Conservation (phyloP, 495 filamentous ascomycete genomes). For the Alectoria sarmentosa region DNA sequence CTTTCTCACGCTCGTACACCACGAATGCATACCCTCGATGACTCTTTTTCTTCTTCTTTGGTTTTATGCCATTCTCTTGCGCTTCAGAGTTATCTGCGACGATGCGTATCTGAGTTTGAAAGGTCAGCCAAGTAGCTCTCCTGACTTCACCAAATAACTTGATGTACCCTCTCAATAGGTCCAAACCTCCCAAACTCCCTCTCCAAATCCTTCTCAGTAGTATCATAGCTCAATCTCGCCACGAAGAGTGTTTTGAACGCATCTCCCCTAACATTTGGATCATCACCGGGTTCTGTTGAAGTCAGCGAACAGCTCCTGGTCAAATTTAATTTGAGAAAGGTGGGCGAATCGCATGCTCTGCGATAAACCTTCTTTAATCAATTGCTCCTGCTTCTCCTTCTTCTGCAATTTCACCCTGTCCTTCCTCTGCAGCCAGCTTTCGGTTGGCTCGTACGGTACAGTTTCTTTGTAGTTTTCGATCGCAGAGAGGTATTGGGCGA, state of each 20-base stretch:
- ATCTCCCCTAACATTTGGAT: slow-evolving; percentile 83
- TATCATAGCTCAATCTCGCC: slow-evolving; percentile 79
- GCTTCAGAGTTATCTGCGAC: slow-evolving; percentile 52
- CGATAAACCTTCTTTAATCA: slow-evolving; percentile 58
- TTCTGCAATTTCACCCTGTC: slow-evolving; percentile 76
- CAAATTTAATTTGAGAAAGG: slow-evolving; percentile 17
- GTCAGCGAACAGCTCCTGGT: slow-evolving; percentile 20
- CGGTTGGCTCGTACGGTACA: slow-evolving; percentile 72
- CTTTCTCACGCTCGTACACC: slow-evolving; percentile 93
- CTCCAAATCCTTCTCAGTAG: slow-evolving; percentile 83
- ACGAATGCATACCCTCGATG: slow-evolving; percentile 94
- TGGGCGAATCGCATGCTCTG: slow-evolving; percentile 51
- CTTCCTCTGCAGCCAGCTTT: slow-evolving; percentile 84
- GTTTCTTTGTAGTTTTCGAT: slow-evolving; percentile 64
- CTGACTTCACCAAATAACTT: neutral
- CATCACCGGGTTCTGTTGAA: slow-evolving; percentile 56
- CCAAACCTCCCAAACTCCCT: slow-evolving; percentile 92
- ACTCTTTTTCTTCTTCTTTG: slow-evolving; percentile 73
- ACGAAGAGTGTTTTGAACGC: slow-evolving; percentile 94
- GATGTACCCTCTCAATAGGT: slow-evolving; percentile 80
- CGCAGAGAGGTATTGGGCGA: slow-evolving; percentile 65
- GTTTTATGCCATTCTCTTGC: slow-evolving; percentile 41
- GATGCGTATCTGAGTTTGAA: slow-evolving; percentile 66
- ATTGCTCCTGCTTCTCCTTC: slow-evolving; percentile 53
- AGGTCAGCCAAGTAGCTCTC: neutral